These are phyloP conservation scores for Allantophomopsis cytisporea DNA, from an alignment of 2,329 filamentous ascomycete species.

Conservation along the genomic window DNA sequence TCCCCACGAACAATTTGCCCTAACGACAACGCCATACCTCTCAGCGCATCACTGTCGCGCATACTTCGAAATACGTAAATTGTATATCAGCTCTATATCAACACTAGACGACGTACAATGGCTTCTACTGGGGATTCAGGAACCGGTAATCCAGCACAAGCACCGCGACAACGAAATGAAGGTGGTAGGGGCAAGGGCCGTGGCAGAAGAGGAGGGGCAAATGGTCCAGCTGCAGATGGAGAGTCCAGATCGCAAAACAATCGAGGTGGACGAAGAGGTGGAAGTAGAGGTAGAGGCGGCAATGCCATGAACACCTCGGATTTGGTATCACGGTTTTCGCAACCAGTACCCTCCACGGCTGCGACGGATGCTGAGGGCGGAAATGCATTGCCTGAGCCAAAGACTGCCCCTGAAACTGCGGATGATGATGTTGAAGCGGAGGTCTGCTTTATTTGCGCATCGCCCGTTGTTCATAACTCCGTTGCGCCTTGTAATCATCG, in stretches of 20 bases:
- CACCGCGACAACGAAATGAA: slow-evolving; percentile 3
- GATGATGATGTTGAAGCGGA: slow-evolving; percentile 51
- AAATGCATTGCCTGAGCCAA: slow-evolving; percentile 7
- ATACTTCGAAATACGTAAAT: too few relatives aligned
- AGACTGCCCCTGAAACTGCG: slow-evolving; percentile 10
- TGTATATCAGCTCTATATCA: too few relatives aligned
- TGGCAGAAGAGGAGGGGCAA: slow-evolving; percentile 4
- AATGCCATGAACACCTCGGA: slow-evolving; percentile 7
- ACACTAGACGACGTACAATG: too few relatives aligned
- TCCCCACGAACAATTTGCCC: too few relatives aligned
- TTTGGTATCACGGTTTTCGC: slow-evolving; percentile 6
- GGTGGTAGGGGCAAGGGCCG: slow-evolving; percentile 22
- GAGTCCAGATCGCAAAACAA: not conserved
- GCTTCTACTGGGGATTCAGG: too few relatives aligned
- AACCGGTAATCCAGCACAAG: too few relatives aligned
- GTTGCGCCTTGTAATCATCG: slow-evolving; percentile 91
- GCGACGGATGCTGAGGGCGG: not conserved
- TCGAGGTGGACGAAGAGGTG: slow-evolving; percentile 4
- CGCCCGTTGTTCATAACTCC: slow-evolving; percentile 72
- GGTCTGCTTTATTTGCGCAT: slow-evolving; percentile 96
- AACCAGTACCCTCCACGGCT: not conserved
- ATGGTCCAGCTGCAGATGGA: not conserved
- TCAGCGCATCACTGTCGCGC: too few relatives aligned
- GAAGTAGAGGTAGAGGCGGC: slow-evolving; percentile 2
- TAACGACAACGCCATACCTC: too few relatives aligned